Evolutionary conservation across 305 asterid species (phyloP).

Genomic region (Fraxinus angustifolia): DNA sequence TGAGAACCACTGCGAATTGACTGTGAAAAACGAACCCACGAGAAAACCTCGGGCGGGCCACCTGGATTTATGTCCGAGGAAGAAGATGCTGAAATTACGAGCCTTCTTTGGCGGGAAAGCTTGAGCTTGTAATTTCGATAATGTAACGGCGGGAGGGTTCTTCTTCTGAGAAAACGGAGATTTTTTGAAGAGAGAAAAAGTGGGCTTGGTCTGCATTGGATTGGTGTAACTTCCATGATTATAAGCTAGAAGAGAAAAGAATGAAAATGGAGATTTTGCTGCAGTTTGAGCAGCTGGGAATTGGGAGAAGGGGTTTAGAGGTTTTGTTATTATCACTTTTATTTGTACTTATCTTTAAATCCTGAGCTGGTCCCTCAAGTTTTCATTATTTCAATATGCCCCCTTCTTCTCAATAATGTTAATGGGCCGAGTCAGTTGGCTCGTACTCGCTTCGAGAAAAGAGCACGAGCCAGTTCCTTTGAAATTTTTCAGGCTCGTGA

Average conservation of each 20-base stretch:
- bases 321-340: conserved; percentile 17
- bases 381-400: neutral
- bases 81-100: conserved; percentile 53
- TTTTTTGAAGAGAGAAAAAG: conserved; percentile 25
- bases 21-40: conserved; percentile 63
- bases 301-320: conserved; percentile 32
- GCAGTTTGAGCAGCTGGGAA: conserved; percentile 18
- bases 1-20: conserved; percentile 58
- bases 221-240: conserved; percentile 34
- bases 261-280: conserved; percentile 7
- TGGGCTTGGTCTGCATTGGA: conserved; percentile 35
- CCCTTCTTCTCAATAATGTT: neutral
- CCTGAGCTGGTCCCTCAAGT: neutral
- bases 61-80: conserved; percentile 30
- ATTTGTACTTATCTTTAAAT: neutral
- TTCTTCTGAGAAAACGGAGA: conserved; percentile 24
- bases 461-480: neutral
- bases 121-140: conserved; percentile 29
- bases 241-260: neutral
- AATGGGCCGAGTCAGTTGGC: neutral
- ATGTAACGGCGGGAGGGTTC: conserved; percentile 23
- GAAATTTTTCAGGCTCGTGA: neutral
- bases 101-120: conserved; percentile 49
- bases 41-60: conserved; percentile 55
- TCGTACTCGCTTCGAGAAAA: neutral